Percentiles rank a stretch among this genome's conserved stretches.
Evolutionary conservation across 2,329 filamentous ascomycete species (phyloP).

Genomic region (Fusarium buxicola): DNA sequence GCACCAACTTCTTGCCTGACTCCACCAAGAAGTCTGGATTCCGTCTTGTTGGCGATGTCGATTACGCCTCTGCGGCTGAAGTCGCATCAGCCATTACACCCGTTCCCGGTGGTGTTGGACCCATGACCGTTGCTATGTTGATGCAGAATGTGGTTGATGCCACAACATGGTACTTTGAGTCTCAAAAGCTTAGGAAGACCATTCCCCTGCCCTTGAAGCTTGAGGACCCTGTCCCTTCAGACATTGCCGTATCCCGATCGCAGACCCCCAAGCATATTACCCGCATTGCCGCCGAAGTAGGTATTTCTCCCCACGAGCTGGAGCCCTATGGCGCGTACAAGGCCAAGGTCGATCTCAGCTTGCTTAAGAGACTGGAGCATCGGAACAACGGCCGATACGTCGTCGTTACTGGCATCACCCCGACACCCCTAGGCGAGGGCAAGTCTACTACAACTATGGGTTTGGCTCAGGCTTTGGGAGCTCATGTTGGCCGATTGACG

Average conservation of each 20-base stretch:
- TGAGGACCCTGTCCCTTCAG: constrained; percentile 86
- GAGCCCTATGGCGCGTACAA: constrained; percentile 97
- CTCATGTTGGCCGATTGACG: constrained; percentile 85
- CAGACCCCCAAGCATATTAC: constrained; percentile 95
- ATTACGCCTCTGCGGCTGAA: constrained; percentile 84
- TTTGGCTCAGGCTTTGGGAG: constrained; percentile 90
- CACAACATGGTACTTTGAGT: constrained; percentile 83
- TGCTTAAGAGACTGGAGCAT: constrained; percentile 87
- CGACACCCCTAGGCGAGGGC: constrained; percentile 94
- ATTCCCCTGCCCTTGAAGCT: constrained; percentile 86
- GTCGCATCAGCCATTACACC: constrained; percentile 95
- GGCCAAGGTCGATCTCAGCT: constrained; percentile 88
- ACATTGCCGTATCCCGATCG: constrained; percentile 89
- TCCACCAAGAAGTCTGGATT: constrained; percentile 90
- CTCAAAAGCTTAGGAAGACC: constrained; percentile 82
- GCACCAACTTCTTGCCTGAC: constrained; percentile 95
- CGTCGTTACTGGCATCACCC: constrained; percentile 94
- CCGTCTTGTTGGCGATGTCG: constrained; percentile 93
- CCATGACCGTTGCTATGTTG: constrained; percentile 99
- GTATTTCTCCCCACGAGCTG: constrained; percentile 87
- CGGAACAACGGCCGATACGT: constrained; percentile 91
- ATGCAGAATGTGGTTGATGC: constrained; percentile 94
- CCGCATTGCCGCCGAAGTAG: constrained; percentile 84
- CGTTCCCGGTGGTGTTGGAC: constrained; percentile 94
- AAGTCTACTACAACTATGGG: constrained; percentile 99